phyloP scores from a whole-genome alignment of 169 alveolate genomes.

The Plasmodium relictum region DNA sequence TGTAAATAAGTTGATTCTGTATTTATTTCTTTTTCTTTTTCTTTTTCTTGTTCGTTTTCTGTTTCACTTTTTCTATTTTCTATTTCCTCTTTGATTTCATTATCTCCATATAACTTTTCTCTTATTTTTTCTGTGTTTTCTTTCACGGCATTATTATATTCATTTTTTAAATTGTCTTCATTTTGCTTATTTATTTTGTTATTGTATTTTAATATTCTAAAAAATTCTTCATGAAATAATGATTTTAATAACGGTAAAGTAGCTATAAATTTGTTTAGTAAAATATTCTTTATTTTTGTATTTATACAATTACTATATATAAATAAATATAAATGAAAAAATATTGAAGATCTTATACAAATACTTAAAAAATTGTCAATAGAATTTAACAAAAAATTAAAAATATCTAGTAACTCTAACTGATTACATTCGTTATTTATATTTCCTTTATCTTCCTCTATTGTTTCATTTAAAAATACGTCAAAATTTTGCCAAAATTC shows the following conservation, averaged over 20 bases:
- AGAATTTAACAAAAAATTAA: slow-evolving; percentile 46
- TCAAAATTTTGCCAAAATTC: slow-evolving; percentile 47
- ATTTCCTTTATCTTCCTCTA: slow-evolving; percentile 31
- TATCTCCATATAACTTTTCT: neutral
- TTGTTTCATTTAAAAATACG: slow-evolving; percentile 11
- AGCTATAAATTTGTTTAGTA: slow-evolving; percentile 36
- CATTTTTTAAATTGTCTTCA: neutral
- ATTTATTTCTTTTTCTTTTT: neutral
- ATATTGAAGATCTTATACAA: slow-evolving; percentile 66
- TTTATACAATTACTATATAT: slow-evolving; percentile 57
- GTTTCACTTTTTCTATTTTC: neutral
- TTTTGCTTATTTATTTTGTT: slow-evolving; percentile 9
- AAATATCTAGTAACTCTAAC: slow-evolving; percentile 36
- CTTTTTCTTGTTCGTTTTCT: slow-evolving; percentile 7
- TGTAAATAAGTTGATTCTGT: neutral
- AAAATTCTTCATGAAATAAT: slow-evolving; percentile 64
- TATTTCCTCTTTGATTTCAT: neutral
- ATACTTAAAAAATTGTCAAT: slow-evolving; percentile 67
- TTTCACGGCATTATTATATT: neutral
- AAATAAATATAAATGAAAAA: slow-evolving; percentile 60
- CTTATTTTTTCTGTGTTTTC: neutral
- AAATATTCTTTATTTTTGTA: slow-evolving; percentile 31
- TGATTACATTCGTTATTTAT: slow-evolving; percentile 1
- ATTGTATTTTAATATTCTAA: slow-evolving; percentile 68
- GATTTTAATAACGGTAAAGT: slow-evolving; percentile 54